A percentile compares a stretch with the other conserved stretches of the same genome.
Evolutionary conservation across 148 eudicot genomes (phyloP).

Genomic region (Linanthus parryae): DNA sequence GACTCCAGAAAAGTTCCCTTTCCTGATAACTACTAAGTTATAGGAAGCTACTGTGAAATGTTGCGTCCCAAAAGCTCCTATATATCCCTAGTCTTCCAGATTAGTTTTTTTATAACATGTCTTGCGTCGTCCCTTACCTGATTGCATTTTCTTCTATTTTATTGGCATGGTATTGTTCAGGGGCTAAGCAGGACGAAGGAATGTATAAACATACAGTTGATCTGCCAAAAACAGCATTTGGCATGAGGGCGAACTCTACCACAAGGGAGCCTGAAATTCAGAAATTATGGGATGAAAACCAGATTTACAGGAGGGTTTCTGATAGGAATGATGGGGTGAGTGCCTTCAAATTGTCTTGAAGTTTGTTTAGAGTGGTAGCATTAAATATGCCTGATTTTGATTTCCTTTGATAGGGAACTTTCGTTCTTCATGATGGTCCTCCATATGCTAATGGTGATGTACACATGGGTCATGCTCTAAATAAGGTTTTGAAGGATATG

Average conservation of each 20-base stretch:
- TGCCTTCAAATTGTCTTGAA: conserved; percentile 6
- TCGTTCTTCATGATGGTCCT: conserved; percentile 97
- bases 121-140: too few species aligned
- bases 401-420: conserved; percentile 55
- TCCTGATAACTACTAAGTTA: too few species aligned
- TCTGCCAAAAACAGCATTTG: conserved; percentile 85
- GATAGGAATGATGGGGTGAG: conserved; percentile 79
- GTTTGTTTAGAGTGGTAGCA: not conserved
- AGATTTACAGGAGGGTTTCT: conserved; percentile 62
- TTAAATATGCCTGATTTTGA: conserved; percentile 14
- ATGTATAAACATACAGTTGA: conserved; percentile 90
- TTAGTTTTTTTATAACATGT: too few species aligned
- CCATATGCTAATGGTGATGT: conserved; percentile 99
- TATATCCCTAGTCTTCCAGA: too few species aligned
- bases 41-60: too few species aligned
- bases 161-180: too few species aligned
- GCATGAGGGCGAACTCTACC: conserved; percentile 92
- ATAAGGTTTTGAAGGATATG: conserved; percentile 92
- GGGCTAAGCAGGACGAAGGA: conserved; percentile 75
- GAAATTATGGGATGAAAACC: conserved; percentile 92
- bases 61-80: too few species aligned
- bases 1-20: too few species aligned
- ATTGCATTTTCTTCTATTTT: too few species aligned
- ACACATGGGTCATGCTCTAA: conserved; percentile 97
- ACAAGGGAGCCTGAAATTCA: conserved; percentile 95